Percentiles rank a stretch among this genome's conserved stretches.
Evolutionary conservation across 768 basidiomycete genomes (phyloP).

Genomic region (Cystoderma amianthinum): DNA sequence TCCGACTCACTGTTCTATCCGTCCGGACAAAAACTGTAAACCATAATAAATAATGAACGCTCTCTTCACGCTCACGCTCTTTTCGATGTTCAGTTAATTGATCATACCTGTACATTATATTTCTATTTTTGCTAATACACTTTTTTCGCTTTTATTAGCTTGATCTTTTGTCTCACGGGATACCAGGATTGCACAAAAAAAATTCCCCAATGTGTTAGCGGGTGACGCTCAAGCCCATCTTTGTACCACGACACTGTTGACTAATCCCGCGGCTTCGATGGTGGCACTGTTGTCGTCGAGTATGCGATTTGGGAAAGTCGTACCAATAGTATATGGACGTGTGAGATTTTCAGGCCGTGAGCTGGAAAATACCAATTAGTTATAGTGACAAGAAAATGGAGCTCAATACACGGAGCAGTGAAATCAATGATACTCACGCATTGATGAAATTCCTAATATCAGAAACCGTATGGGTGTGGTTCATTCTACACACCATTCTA

Average conservation of each 20-base stretch:
- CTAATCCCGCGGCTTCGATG: conserved; percentile 64
- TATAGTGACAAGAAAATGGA: background rate
- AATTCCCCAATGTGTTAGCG: too few relatives aligned
- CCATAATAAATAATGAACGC: too few relatives aligned
- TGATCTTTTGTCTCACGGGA: too few relatives aligned
- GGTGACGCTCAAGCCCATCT: conserved; percentile 56
- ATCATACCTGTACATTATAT: too few relatives aligned
- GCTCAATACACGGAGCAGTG: background rate
- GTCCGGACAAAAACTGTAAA: too few relatives aligned
- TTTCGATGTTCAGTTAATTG: too few relatives aligned
- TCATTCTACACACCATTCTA: conserved; percentile 83
- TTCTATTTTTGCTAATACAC: too few relatives aligned
- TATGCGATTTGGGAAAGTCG: conserved; percentile 80
- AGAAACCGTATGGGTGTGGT: conserved; percentile 81
- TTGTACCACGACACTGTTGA: conserved; percentile 83
- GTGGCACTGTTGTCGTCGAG: conserved; percentile 62
- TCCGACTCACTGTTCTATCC: too few relatives aligned
- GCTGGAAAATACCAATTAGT: conserved; percentile 24
- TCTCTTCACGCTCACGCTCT: too few relatives aligned
- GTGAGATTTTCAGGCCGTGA: conserved; percentile 61
- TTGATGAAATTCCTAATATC: conserved; percentile 87
- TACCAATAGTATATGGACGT: conserved; percentile 71
- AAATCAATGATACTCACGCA: conserved; percentile 49
- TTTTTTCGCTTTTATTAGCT: too few relatives aligned
- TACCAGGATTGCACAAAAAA: too few relatives aligned